Conservation (phyloP, 345 rosid genomes). For the Syzygium aromaticum region DNA sequence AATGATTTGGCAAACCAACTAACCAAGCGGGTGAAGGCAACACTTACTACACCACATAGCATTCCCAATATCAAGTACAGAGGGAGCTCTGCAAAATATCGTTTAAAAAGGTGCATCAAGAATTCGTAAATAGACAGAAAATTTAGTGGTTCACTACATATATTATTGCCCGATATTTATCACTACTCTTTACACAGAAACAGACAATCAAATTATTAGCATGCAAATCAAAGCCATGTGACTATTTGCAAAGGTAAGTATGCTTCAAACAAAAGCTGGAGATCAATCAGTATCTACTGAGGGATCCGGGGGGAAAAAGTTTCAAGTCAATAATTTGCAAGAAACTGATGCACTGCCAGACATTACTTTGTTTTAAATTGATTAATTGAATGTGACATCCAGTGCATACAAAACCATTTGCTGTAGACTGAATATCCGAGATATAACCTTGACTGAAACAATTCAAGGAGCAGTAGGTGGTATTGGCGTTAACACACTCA, state of each 20-base stretch:
- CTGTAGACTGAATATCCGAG: not conserved
- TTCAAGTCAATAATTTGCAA: not conserved
- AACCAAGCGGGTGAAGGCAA: conserved; percentile 74
- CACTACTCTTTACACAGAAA: not conserved
- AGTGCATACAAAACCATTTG: not conserved
- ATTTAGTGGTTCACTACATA: not conserved
- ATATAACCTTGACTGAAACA: not conserved
- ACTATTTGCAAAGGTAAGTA: not conserved
- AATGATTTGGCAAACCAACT: conserved; percentile 79
- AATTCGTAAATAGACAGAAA: conserved; percentile 1
- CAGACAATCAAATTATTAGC: not conserved
- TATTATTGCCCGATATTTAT: not conserved
- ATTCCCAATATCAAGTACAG: conserved; percentile 93
- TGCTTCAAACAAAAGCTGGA: not conserved
- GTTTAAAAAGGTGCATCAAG: not conserved
- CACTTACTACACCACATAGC: conserved; percentile 95
- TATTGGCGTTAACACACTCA: not conserved
- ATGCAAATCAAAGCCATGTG: not conserved
- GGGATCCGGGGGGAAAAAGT: not conserved
- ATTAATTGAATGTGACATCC: not conserved
- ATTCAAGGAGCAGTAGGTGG: not conserved
- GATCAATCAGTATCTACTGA: not conserved
- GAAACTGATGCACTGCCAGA: not conserved
- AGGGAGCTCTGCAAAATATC: conserved; percentile 64
- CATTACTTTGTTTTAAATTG: not conserved